Evolutionary conservation across 768 basidiomycete species (phyloP), one percentile per base, ranked within the genome.

Genomic region (Clitopilus hobsonii): DNA sequence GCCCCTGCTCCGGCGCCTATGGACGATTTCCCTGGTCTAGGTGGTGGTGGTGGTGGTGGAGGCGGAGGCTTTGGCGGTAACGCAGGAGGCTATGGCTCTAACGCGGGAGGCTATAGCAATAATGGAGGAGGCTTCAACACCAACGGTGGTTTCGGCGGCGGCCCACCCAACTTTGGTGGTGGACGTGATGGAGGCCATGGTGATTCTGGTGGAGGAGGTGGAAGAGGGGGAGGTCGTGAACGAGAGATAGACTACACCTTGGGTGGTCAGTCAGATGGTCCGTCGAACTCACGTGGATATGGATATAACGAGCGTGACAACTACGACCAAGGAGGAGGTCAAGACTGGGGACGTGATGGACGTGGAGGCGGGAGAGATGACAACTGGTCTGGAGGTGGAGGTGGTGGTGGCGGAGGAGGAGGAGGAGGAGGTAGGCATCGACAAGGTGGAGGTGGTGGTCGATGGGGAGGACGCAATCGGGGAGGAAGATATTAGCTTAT

Each of bases 21-120:
- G 41, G 84, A 84, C 57, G 75, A 77, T 57, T 83, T 89, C 18
- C 89, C 88, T 25, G 88, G 88, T 1, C 74, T 89, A 56, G 80
- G 83, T 10, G 69, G 68, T 5, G 71, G 71, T 6, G 62, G 62
- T 45, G 64, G 62, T 47, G 48, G 63, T 63, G 32, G n/a, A n/a
- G n/a, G n/a, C n/a, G n/a, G n/a, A n/a, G n/a, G n/a, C n/a, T n/a
- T n/a, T n/a, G n/a, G n/a, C n/a, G n/a, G n/a, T n/a, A n/a, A n/a
- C n/a, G n/a, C n/a, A n/a, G n/a, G n/a, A n/a, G n/a, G n/a, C n/a
- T n/a, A n/a, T n/a, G n/a, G n/a, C n/a, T n/a, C n/a, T n/a, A n/a
- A n/a, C n/a, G n/a, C n/a, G n/a, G n/a, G n/a, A n/a, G n/a, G n/a
- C n/a, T n/a, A n/a, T n/a, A n/a, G n/a, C n/a, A n/a, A n/a, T n/a